Evolutionary conservation across 805 yeast species (phyloP).

Genomic region (Debaryomyces prosopidis): DNA sequence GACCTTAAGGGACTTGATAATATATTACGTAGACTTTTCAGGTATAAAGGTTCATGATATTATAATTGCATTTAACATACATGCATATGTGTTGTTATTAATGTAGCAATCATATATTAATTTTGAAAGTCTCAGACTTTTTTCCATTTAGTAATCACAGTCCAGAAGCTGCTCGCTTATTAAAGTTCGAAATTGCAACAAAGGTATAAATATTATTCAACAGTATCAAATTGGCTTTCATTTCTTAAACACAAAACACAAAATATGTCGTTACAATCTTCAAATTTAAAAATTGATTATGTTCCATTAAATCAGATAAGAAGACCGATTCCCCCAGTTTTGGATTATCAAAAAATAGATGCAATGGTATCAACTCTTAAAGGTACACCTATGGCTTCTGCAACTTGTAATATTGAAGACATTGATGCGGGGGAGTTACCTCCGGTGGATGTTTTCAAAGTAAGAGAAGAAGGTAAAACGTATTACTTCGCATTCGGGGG

Average conservation of each 20-base stretch:
- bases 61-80: too few species aligned
- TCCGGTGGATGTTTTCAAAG: slow-evolving; percentile 75
- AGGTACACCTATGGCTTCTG: slow-evolving; percentile 63
- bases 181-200: not conserved
- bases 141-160: not conserved
- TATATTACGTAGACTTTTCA: too few species aligned
- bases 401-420: slow-evolving; percentile 55
- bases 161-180: not conserved
- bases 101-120: too few species aligned
- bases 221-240: too few species aligned
- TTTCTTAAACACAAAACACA: not conserved
- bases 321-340: slow-evolving; percentile 84
- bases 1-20: too few species aligned
- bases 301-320: slow-evolving; percentile 68
- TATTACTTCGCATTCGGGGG: slow-evolving; percentile 88
- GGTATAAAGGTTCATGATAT: too few species aligned
- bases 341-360: slow-evolving; percentile 71
- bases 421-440: slow-evolving; percentile 68
- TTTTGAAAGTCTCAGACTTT: too few species aligned
- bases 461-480: slow-evolving; percentile 59
- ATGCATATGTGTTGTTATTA: too few species aligned
- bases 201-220: not conserved
- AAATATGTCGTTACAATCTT: slow-evolving; percentile 70
- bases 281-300: slow-evolving; percentile 51
- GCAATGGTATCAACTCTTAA: slow-evolving; percentile 74